Base-by-base conservation (phyloP, 768 basidiomycete species). In the Udeniomyces megalosporus region DNA sequence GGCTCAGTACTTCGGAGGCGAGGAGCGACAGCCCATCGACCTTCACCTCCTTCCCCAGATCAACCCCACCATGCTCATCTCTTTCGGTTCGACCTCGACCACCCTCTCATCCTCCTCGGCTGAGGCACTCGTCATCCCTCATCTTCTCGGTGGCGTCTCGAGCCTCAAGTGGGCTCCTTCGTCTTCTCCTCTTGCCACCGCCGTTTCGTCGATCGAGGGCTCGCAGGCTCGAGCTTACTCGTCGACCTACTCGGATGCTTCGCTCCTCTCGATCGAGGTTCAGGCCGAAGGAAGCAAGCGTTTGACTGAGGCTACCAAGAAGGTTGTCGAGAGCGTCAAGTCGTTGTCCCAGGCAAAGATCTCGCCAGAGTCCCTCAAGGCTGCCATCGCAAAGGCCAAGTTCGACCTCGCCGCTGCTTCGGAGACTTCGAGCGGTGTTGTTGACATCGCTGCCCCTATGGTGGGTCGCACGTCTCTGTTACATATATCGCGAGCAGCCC, bases 241-340 rank as follows among this genome's bases (percentile, higher is more conserved):
- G 70, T 77, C 90, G 11, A 84, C 86, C 20, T 97, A 97, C 76
- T 87, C 90, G 17, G 93, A 97, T 71, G 92, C 90, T 4, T 78
- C 85, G 11, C 79, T 99, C 56, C 82, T 93, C 62, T 90, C 91
- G 62, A 74, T 95, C 61, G 74, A 88, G 58, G 77, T 96, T 42
- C 82, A 87, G 71, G 88, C 82, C 5, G 72, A 77, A 34, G 84
- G 83, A n/a, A 72, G 79, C 2, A 77, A 78, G 50, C 80, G 77
- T 56, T 83, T 88, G 51, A 82, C 78, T 67, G 80, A 83, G 62
- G 86, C 83, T 24, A 81, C 79, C n/a, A 29, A 44, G 20, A 42
- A 45, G 44, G 60, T 55, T n/a, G 82, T 82, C 74, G 77, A 76
- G n/a, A 83, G 82, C 38, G 81, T 86, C 29, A 76, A 80, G 60